phyloP scores from a whole-genome alignment of 768 basidiomycete species.

The Lentinula guzmanii region DNA sequence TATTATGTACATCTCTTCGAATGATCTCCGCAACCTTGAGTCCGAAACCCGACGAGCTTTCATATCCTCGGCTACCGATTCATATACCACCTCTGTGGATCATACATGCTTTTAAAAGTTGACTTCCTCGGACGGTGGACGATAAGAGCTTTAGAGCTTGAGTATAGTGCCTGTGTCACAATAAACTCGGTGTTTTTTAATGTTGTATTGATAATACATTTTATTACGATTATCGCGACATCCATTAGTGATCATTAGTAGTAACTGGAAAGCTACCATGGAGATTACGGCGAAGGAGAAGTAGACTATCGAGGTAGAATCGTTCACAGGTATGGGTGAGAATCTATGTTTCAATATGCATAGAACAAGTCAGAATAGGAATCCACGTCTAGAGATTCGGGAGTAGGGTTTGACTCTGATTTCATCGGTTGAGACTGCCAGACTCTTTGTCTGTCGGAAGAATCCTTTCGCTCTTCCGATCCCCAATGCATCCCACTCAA shows the following conservation, averaged over 20 bases:
- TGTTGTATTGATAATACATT: neutral
- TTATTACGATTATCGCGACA: neutral
- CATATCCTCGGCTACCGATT: neutral
- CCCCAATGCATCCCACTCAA: constrained; percentile 75
- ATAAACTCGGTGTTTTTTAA: neutral
- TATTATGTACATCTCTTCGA: neutral
- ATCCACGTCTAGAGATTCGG: neutral
- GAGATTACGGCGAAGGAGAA: neutral
- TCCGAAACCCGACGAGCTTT: constrained; percentile 4
- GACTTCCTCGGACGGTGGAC: neutral
- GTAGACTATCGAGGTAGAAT: neutral
- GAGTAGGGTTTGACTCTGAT: constrained; percentile 8
- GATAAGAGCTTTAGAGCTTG: neutral
- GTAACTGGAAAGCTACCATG: neutral
- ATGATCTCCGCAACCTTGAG: neutral
- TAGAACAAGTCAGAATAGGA: constrained; percentile 7
- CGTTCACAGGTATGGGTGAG: neutral
- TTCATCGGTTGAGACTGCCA: constrained; percentile 51
- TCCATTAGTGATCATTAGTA: neutral
- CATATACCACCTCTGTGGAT: constrained; percentile 1
- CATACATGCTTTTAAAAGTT: neutral
- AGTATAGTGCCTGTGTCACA: neutral
- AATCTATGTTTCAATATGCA: constrained; percentile 5
- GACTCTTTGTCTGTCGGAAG: constrained; percentile 32
- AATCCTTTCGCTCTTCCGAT: constrained; percentile 40